Percentiles rank a stretch among this genome's conserved stretches.
These are phyloP conservation scores for Talaromyces liani DNA, from an alignment of 495 filamentous ascomycete genomes.

Conservation along the genomic window DNA sequence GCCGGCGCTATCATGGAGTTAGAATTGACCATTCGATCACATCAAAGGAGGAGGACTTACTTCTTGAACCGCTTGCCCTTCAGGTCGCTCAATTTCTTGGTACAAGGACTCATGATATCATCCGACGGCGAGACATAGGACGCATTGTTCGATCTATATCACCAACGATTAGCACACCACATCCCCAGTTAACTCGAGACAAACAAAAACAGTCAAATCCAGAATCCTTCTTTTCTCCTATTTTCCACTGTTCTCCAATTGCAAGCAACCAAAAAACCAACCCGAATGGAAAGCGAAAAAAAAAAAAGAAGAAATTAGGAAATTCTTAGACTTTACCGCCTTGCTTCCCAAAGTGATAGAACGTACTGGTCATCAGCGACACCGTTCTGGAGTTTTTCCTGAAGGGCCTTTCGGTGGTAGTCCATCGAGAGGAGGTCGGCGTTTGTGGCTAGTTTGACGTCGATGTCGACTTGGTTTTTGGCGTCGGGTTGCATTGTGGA, in stretches of 20 bases:
- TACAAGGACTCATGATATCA: slow-evolving; percentile 86
- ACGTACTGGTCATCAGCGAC: slow-evolving; percentile 56
- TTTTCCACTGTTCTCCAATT: slow-evolving; percentile 1
- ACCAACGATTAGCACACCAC: not conserved
- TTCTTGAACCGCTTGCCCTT: slow-evolving; percentile 72
- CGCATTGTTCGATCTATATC: slow-evolving; percentile 14
- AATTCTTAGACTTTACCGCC: slow-evolving; percentile 4
- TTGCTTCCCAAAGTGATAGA: not conserved
- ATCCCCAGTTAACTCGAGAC: not conserved
- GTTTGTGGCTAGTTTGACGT: slow-evolving; percentile 1
- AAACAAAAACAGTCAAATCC: not conserved
- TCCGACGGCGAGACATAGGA: slow-evolving; percentile 88
- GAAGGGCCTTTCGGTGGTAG: slow-evolving; percentile 69
- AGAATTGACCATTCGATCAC: not conserved
- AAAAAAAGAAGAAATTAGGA: slow-evolving; percentile 1
- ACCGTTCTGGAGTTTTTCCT: slow-evolving; percentile 54
- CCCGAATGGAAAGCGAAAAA: slow-evolving; percentile 8
- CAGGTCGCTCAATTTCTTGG: slow-evolving; percentile 78
- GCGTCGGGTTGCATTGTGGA: slow-evolving; percentile 2
- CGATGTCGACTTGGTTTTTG: slow-evolving; percentile 23
- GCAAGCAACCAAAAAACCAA: slow-evolving; percentile 4
- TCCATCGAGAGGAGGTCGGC: slow-evolving; percentile 50
- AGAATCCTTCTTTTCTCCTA: slow-evolving; percentile 1
- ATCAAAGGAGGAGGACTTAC: slow-evolving; percentile 19
- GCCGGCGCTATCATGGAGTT: slow-evolving; percentile 27